Percentiles rank a stretch among this genome's conserved stretches.
These are phyloP conservation scores for Penicillium sp. DNA, from an alignment of 2,329 filamentous ascomycete species.

Conservation along the genomic window DNA sequence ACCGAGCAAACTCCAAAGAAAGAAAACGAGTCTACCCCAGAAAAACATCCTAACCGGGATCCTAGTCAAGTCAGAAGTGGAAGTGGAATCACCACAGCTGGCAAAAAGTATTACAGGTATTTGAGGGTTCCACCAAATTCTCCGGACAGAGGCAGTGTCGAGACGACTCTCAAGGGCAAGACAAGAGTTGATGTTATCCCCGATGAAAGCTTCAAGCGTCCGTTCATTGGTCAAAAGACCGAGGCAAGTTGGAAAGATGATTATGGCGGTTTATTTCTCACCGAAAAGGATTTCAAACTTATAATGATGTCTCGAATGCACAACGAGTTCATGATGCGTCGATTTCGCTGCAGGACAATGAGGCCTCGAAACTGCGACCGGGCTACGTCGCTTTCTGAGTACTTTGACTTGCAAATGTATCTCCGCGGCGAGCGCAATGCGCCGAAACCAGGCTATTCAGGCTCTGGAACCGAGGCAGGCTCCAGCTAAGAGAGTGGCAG, in stretches of 20 bases:
- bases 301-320: too few species aligned
- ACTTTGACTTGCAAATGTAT: background rate
- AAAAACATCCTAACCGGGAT: background rate
- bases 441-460: background rate
- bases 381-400: background rate
- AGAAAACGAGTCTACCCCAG: background rate
- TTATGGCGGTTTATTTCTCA: too few species aligned
- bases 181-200: background rate
- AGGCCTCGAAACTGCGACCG: too few species aligned
- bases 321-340: too few species aligned
- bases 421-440: background rate
- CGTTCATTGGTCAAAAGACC: background rate
- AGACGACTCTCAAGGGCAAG: background rate
- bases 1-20: too few species aligned
- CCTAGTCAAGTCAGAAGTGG: background rate
- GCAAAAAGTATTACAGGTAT: background rate
- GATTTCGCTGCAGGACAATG: too few species aligned
- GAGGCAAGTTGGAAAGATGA: too few species aligned
- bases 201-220: background rate
- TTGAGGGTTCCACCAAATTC: background rate
- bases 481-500: background rate
- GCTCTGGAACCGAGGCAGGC: background rate
- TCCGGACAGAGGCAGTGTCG: background rate
- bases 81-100: background rate
- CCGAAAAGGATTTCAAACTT: too few species aligned